Percentiles rank a stretch among this genome's conserved stretches.
Conservation (phyloP, 495 filamentous ascomycete species). For the Trichoderma reesei region DNA sequence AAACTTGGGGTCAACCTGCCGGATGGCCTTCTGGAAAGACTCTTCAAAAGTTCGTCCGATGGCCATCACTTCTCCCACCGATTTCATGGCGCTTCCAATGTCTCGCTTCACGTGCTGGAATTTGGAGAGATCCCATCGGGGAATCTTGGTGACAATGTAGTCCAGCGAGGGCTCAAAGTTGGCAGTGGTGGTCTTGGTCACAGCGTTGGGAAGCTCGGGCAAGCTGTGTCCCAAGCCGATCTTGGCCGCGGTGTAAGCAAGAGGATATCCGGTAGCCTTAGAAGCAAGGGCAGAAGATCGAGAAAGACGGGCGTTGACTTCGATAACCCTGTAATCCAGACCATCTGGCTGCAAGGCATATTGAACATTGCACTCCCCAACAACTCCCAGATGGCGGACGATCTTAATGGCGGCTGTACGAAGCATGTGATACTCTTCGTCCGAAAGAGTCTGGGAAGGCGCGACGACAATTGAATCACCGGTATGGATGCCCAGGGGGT, state of each 20-base stretch:
- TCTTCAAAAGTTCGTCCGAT: slow-evolving; percentile 98
- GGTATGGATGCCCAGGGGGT: slow-evolving; percentile 91
- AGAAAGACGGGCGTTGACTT: slow-evolving; percentile 95
- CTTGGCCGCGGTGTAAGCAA: slow-evolving; percentile 95
- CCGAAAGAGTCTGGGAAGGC: slow-evolving; percentile 87
- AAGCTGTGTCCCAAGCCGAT: slow-evolving; percentile 91
- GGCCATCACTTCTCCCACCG: slow-evolving; percentile 97
- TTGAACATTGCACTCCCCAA: slow-evolving; percentile 97
- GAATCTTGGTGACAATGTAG: slow-evolving; percentile 97
- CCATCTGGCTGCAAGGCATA: slow-evolving; percentile 93
- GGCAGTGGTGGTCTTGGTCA: slow-evolving; percentile 95
- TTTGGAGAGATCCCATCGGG: slow-evolving; percentile 93
- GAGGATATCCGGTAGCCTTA: slow-evolving; percentile 93
- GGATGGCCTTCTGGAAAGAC: slow-evolving; percentile 97
- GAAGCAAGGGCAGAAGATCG: slow-evolving; percentile 93
- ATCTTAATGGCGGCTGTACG: slow-evolving; percentile 94
- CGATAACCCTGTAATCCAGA: slow-evolving; percentile 93
- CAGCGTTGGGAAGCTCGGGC: slow-evolving; percentile 90
- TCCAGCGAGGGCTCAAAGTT: slow-evolving; percentile 97
- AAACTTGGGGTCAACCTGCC: slow-evolving; percentile 87
- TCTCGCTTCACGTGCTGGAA: slow-evolving; percentile 98
- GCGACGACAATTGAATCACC: slow-evolving; percentile 96
- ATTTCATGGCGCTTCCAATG: slow-evolving; percentile 97
- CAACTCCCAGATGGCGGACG: slow-evolving; percentile 87
- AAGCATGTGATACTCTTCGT: slow-evolving; percentile 99